phyloP scores from a whole-genome alignment of 169 alveolate genomes.

The Babesia caballi region DNA sequence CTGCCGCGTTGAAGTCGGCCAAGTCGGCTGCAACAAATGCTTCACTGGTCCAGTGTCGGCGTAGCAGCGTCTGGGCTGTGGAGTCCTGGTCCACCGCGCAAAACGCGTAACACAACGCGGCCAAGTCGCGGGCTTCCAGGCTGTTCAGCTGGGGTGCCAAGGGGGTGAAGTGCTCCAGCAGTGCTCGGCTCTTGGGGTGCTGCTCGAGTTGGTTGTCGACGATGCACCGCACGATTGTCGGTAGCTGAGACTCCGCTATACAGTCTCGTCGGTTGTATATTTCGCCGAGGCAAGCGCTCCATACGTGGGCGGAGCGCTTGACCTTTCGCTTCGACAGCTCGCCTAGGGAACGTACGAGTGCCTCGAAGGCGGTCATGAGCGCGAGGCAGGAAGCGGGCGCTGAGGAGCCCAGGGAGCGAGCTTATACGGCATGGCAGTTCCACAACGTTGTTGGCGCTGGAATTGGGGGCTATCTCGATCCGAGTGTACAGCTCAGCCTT shows the following conservation, averaged over 20 bases:
- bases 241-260: slow-evolving; percentile 7
- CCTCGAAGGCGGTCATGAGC: slow-evolving; percentile 10
- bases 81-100: slow-evolving; percentile 21
- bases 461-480: too few relatives aligned
- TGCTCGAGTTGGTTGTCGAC: slow-evolving; percentile 34
- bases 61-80: background rate
- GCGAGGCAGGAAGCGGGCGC: background rate
- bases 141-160: background rate
- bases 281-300: slow-evolving; percentile 30
- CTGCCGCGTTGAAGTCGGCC: background rate
- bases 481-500: too few relatives aligned
- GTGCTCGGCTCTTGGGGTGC: background rate
- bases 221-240: slow-evolving; percentile 2
- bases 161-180: slow-evolving; percentile 4
- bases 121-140: slow-evolving; percentile 4
- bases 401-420: too few relatives aligned
- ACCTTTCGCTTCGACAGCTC: slow-evolving; percentile 58
- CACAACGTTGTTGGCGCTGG: too few relatives aligned
- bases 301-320: slow-evolving; percentile 49
- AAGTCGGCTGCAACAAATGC: background rate
- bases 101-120: slow-evolving; percentile 36
- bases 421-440: too few relatives aligned
- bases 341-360: slow-evolving; percentile 29
- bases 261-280: background rate
- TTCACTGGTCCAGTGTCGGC: background rate